Percentiles rank a stretch among this genome's conserved stretches.
phyloP scores from a whole-genome alignment of 805 yeast species.

The Hanseniaspora thailandica region DNA sequence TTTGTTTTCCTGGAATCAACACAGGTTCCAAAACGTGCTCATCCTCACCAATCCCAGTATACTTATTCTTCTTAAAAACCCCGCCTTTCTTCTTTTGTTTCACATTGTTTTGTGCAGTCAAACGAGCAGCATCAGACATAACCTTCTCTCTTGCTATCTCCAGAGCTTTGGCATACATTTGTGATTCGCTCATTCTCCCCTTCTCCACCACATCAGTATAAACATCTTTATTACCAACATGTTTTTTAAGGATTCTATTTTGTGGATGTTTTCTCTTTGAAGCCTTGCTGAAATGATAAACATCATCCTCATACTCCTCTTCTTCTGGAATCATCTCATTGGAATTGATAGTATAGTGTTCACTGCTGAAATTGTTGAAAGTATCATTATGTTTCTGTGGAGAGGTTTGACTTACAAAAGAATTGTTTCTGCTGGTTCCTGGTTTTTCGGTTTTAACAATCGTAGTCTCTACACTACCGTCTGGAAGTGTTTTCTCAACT shows the following conservation, averaged over 20 bases:
- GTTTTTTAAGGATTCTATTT: background rate
- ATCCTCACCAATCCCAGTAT: background rate
- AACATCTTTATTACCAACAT: slow-evolving; percentile 8
- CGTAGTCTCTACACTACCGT: slow-evolving; percentile 9
- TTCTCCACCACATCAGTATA: background rate
- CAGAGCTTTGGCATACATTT: slow-evolving; percentile 47
- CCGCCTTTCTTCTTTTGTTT: background rate
- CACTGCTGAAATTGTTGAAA: slow-evolving; percentile 8
- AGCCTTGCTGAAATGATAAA: background rate
- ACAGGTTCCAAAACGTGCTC: background rate
- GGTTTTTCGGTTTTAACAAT: slow-evolving; percentile 18
- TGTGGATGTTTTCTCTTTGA: background rate
- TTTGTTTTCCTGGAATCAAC: background rate
- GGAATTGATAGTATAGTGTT: background rate
- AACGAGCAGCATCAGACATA: slow-evolving; percentile 4
- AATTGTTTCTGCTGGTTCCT: slow-evolving; percentile 19
- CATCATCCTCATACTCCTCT: background rate
- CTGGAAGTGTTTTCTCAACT: slow-evolving; percentile 28
- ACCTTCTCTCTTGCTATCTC: slow-evolving; percentile 41
- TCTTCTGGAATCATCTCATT: background rate
- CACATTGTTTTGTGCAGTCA: background rate
- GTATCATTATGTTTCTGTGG: background rate
- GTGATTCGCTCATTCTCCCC: slow-evolving; percentile 31
- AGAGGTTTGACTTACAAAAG: background rate
- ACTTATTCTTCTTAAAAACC: background rate